Percentiles rank a stretch among this genome's conserved stretches.
These are phyloP conservation scores for Zygoascus bituminiphila DNA, from an alignment of 805 yeast species.

Conservation along the genomic window DNA sequence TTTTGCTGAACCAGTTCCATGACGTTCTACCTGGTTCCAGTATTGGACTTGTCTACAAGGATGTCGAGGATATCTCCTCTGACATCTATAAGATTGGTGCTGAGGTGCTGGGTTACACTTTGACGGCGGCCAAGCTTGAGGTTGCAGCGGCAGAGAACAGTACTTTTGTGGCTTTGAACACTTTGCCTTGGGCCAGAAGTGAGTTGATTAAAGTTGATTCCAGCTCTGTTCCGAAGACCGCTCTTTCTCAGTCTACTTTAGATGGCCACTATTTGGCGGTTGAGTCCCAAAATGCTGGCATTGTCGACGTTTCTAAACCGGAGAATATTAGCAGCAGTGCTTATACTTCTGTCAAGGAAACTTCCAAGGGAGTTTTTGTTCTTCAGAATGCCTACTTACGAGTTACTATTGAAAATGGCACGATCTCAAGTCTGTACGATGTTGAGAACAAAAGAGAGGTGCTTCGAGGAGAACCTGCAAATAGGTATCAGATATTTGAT, in stretches of 20 bases:
- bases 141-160: slow-evolving; percentile 8
- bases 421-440: slow-evolving; percentile 58
- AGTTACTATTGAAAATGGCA: slow-evolving; percentile 54
- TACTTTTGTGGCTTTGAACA: slow-evolving; percentile 33
- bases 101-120: slow-evolving; percentile 43
- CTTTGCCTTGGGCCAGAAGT: slow-evolving; percentile 57
- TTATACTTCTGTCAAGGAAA: slow-evolving; percentile 31
- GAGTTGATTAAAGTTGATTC: slow-evolving; percentile 36
- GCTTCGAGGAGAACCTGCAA: slow-evolving; percentile 64
- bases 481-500: slow-evolving; percentile 81
- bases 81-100: slow-evolving; percentile 49
- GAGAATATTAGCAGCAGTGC: slow-evolving; percentile 2
- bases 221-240: slow-evolving; percentile 4
- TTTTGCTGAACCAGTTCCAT: slow-evolving; percentile 87
- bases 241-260: slow-evolving; percentile 4
- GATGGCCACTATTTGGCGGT: slow-evolving; percentile 10
- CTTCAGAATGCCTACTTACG: slow-evolving; percentile 54
- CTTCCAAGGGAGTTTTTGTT: slow-evolving; percentile 36
- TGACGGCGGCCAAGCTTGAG: slow-evolving; percentile 37
- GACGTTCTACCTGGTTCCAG: slow-evolving; percentile 96
- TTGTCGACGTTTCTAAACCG: slow-evolving; percentile 1
- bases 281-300: slow-evolving; percentile 4
- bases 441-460: slow-evolving; percentile 50
- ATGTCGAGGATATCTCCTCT: slow-evolving; percentile 69
- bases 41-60: slow-evolving; percentile 89